Percentiles rank a stretch among this genome's conserved stretches.
These are phyloP conservation scores for Tricholoma sp. DNA, from an alignment of 768 basidiomycete species.

Conservation along the genomic window DNA sequence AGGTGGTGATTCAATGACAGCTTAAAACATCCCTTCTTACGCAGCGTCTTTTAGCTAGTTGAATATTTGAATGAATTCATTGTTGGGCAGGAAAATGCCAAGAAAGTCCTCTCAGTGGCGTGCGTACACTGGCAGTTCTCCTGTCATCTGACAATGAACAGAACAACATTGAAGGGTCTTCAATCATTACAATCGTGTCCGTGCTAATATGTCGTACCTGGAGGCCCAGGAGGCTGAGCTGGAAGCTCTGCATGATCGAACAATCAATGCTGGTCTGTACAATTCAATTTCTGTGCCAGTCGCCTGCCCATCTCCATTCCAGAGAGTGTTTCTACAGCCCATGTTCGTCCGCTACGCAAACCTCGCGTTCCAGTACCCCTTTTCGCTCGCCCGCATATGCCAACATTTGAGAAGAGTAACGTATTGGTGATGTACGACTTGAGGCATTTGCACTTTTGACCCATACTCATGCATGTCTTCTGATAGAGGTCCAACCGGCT, in stretches of 20 bases:
- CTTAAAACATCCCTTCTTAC: background rate
- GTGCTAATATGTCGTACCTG: slow-evolving; percentile 54
- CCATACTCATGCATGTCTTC: background rate
- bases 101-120: slow-evolving; percentile 94
- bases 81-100: slow-evolving; percentile 87
- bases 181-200: slow-evolving; percentile 91
- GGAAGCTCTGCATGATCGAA: slow-evolving; percentile 8
- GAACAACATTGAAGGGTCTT: slow-evolving; percentile 56
- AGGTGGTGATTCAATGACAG: slow-evolving; percentile 27
- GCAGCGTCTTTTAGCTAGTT: slow-evolving; percentile 52
- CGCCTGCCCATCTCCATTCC: background rate
- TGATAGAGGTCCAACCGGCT: slow-evolving; percentile 77
- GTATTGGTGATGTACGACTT: slow-evolving; percentile 80
- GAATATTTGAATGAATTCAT: slow-evolving; percentile 87
- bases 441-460: background rate
- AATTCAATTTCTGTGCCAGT: background rate
- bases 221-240: slow-evolving; percentile 31
- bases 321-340: slow-evolving; percentile 46
- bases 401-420: slow-evolving; percentile 92
- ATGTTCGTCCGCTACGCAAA: slow-evolving; percentile 54
- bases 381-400: slow-evolving; percentile 39
- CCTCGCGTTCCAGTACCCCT: slow-evolving; percentile 29
- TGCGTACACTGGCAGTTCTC: slow-evolving; percentile 43
- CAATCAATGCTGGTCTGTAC: slow-evolving; percentile 14
- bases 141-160: background rate